Evolutionary conservation across 768 basidiomycete genomes (phyloP), one percentile per base, ranked within the genome.

Genomic region (Lactarius deliciosus): DNA sequence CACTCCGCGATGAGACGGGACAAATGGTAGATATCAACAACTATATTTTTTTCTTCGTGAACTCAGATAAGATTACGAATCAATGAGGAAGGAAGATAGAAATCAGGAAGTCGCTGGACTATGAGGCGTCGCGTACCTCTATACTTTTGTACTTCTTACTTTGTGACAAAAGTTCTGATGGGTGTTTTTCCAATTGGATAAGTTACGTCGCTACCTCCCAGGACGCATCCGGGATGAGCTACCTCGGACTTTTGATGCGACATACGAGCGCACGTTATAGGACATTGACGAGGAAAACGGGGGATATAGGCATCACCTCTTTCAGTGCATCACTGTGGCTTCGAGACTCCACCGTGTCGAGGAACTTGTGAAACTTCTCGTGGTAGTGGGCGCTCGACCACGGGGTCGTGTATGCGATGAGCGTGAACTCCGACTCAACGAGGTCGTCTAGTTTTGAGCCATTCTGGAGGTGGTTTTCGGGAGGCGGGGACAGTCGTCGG

Each of bases 211-310:
- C 47, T 50, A 22, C 47, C 11, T 22, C 22, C 47, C 47, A 22
- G 22, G n/a, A 5, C 9, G 9, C 20, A n/a, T 56, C 55, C 55
- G 18, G 34, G 8, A 30, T 34, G 55, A n/a, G 32, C 28, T 56
- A 9, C 55, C 55, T 34, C 20, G 20, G 34, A 34, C 16, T 16
- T 56, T 56, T 30, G 55, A 56, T 18, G 55, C 7, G 16, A 56
- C 55, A n/a, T 56, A 56, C 30, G 55, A 56, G 18, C 55, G 55
- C 55, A n/a, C 55, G 10, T n/a, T 56, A 34, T 15, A 56, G 16
- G 18, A n/a, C 3, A 56, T 56, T n/a, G 28, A 18, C 34, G 30
- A 56, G 11, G 32, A 34, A 11, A 56, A 56, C 2, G 7, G 55
- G 55, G 9, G 10, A 56, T 32, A 32, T n/a, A 30, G 32, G 8